Base-by-base conservation (phyloP, 768 basidiomycete genomes). In the Coprinopsis sp. region DNA sequence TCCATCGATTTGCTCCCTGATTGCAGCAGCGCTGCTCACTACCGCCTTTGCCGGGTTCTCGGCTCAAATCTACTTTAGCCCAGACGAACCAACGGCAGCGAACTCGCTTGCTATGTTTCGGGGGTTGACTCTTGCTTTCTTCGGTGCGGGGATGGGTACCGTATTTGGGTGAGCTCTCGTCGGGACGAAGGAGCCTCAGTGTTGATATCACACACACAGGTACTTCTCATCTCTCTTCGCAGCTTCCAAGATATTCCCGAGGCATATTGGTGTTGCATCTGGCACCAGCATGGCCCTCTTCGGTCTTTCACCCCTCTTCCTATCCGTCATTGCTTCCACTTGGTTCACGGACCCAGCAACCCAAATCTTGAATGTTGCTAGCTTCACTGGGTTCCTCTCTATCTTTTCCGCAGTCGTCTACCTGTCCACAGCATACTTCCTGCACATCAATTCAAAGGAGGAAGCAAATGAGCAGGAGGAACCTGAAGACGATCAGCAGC, bases 151-250 rank as follows among this genome's bases (percentile, higher is more conserved):
- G 6, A 57, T 90, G 14, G 89, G 74, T 12, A 79, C 84, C 0
- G 81, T 83, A 7, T 82, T 81, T 57, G 84, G 85, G 88, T 90
- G 57, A 45, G 87, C 69, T 23, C 30, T 13, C 8, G 18, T 45
- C 24, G 8, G 43, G 28, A 21, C n/a, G 21, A 28, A 46, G 8
- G 16, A 12, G 14, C 23, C 33, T 48, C 25, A 33, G 23, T 43
- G 27, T 22, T 18, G 18, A n/a, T 30, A 27, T 45, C n/a, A 37
- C 21, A 34, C 29, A 41, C 49, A 13, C 46, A 73, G 73, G 22
- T 88, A 81, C 54, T 89, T 91, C 54, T 84, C 86, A 0, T 75
- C 79, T 6, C 62, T 91, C 12, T 90, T 91, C 60, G 74, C 85
- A 8, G 87, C 88, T 0, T 82, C 86, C 3, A 81, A 79, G 63